Conservation (phyloP, 208 protist species). For the Borovskyia barvae region DNA sequence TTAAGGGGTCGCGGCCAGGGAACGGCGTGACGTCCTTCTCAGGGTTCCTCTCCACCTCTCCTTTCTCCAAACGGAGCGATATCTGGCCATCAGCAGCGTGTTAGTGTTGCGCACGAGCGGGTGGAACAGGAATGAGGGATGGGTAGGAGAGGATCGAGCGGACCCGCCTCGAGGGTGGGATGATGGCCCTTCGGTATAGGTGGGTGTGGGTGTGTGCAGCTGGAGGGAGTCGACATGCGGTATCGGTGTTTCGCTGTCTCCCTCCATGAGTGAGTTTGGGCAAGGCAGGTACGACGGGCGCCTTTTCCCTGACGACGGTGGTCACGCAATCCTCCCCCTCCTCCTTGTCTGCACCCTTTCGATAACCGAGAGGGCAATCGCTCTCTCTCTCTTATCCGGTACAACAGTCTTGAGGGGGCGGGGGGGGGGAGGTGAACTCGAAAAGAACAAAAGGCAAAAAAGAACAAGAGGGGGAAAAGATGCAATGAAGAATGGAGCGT, state of each 20-base stretch:
- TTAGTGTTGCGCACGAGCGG: not conserved
- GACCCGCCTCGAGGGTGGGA: not conserved
- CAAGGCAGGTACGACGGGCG: not conserved
- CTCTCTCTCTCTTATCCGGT: not conserved
- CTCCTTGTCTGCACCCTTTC: not conserved
- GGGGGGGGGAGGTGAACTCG: not conserved
- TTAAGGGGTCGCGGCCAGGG: too few species aligned
- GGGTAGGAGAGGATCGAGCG: too few species aligned
- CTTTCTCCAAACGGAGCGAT: too few species aligned
- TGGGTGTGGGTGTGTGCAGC: constrained; percentile 3
- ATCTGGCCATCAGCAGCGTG: too few species aligned
- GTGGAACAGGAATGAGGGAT: not conserved
- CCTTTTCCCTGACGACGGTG: not conserved
- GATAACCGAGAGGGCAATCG: too few species aligned
- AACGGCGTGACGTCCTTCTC: too few species aligned
- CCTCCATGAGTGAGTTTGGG: too few species aligned
- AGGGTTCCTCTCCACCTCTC: too few species aligned
- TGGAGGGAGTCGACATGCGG: not conserved
- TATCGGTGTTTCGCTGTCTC: not conserved
- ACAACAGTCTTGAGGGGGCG: not conserved
- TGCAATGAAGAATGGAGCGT: too few species aligned
- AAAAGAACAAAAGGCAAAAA: not conserved
- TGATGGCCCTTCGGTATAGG: not conserved
- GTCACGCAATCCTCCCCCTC: not conserved
- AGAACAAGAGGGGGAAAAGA: not conserved